Conservation (phyloP, 2,329 filamentous ascomycete genomes). For the Microsporum ferrugineum region DNA sequence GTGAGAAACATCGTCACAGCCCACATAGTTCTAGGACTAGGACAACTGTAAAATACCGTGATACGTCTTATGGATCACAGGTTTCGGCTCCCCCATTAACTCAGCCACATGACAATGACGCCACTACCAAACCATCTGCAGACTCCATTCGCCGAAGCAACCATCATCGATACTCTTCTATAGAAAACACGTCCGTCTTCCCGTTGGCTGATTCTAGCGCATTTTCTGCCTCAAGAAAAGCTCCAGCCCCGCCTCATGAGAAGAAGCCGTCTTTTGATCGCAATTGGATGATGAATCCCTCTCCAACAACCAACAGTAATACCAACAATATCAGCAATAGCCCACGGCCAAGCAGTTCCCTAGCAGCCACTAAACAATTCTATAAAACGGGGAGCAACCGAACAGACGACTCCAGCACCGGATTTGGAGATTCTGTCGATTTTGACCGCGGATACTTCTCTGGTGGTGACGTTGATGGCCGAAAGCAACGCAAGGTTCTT, state of each 20-base stretch:
- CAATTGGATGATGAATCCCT: constrained; percentile 44
- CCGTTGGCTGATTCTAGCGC: constrained; percentile 13
- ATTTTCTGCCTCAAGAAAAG: constrained; percentile 18
- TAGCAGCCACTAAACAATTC: constrained; percentile 18
- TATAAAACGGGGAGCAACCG: constrained; percentile 14
- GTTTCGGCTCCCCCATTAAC: constrained; percentile 33
- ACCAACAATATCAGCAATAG: constrained; percentile 21
- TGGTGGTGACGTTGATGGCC: constrained; percentile 67
- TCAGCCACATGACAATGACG: constrained; percentile 32
- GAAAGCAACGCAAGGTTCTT: constrained; percentile 60
- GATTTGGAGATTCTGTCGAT: constrained; percentile 42
- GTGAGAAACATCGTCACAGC: constrained; percentile 14
- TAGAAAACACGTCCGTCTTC: constrained; percentile 50
- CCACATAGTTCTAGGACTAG: constrained; percentile 9
- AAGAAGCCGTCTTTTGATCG: constrained; percentile 50
- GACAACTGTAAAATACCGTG: constrained; percentile 9
- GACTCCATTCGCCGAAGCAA: constrained; percentile 72
- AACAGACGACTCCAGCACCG: constrained; percentile 5
- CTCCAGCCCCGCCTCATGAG: constrained; percentile 33
- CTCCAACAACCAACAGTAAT: constrained; percentile 15
- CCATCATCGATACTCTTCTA: constrained; percentile 79
- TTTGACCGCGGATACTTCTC: constrained; percentile 89
- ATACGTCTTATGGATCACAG: constrained; percentile 17
- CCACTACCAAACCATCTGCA: constrained; percentile 54
- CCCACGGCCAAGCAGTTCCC: constrained; percentile 25